Evolutionary conservation across 2,329 filamentous ascomycete genomes (phyloP).

Genomic region (Aspergillus fructus): DNA sequence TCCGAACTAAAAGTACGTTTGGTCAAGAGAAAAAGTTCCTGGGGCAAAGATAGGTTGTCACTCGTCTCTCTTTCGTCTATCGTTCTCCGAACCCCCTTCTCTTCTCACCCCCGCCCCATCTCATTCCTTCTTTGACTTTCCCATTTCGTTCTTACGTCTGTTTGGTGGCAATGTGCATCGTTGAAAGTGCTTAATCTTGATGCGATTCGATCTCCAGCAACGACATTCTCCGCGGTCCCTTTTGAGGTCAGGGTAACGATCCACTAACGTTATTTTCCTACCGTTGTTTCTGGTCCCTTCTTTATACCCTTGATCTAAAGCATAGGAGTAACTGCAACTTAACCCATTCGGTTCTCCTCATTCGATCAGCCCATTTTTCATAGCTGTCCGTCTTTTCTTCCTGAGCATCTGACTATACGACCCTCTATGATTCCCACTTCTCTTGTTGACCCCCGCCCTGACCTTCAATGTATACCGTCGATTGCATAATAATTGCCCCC

Average conservation of each 20-base stretch:
- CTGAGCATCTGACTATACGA: slow-evolving; percentile 1
- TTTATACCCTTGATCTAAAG: slow-evolving; percentile 14
- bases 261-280: slow-evolving; percentile 13
- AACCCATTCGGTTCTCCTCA: slow-evolving; percentile 7
- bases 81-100: slow-evolving; percentile 1
- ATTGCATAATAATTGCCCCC: slow-evolving; percentile 16
- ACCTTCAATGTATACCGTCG: slow-evolving; percentile 27
- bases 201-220: slow-evolving; percentile 20
- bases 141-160: slow-evolving; percentile 17
- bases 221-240: slow-evolving; percentile 14
- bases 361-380: slow-evolving; percentile 11
- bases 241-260: slow-evolving; percentile 14
- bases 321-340: slow-evolving; percentile 17
- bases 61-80: slow-evolving; percentile 18
- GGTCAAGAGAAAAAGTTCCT: slow-evolving; percentile 18
- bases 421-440: slow-evolving; percentile 14
- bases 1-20: slow-evolving; percentile 26
- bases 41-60: slow-evolving; percentile 20
- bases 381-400: slow-evolving; percentile 1
- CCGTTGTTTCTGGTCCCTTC: slow-evolving; percentile 5
- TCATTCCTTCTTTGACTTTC: slow-evolving; percentile 15
- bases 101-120: slow-evolving; percentile 5
- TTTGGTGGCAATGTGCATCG: slow-evolving; percentile 24
- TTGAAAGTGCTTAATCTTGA: slow-evolving; percentile 23
- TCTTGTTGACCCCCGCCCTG: slow-evolving; percentile 10